Evolutionary conservation across 495 filamentous ascomycete genomes (phyloP).

Genomic region (Trichoderma asperelloides): DNA sequence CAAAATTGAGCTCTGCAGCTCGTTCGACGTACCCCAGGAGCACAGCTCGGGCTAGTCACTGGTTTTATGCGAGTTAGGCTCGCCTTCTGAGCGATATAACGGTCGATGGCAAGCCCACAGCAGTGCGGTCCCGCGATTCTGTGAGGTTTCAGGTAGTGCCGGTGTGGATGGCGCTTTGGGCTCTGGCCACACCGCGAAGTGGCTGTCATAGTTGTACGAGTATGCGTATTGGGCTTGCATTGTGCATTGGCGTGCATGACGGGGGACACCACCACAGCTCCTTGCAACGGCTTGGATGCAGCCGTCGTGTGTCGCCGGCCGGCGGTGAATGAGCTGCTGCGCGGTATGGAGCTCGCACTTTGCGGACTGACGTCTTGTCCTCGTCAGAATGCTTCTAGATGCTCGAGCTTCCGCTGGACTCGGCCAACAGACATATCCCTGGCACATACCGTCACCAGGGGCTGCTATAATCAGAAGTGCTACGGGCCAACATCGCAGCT

Average conservation of each 20-base stretch:
- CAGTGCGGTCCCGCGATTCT: neutral
- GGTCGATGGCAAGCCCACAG: too few relatives aligned
- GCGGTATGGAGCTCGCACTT: neutral
- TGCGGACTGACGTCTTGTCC: neutral
- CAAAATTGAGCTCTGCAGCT: neutral
- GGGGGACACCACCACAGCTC: neutral
- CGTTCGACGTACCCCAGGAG: neutral
- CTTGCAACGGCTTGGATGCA: neutral
- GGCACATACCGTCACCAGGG: neutral
- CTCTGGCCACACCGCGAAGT: neutral
- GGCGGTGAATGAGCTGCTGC: neutral
- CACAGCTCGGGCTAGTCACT: neutral
- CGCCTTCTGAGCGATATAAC: neutral
- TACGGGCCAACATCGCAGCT: neutral
- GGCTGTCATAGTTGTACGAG: neutral
- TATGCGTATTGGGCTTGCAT: neutral
- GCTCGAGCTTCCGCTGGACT: neutral
- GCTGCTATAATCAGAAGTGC: neutral
- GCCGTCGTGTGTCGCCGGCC: neutral
- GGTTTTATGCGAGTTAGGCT: neutral
- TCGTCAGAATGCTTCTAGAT: slow-evolving; percentile 7
- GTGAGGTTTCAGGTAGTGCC: neutral
- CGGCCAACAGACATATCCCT: neutral
- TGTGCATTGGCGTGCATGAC: slow-evolving; percentile 6
- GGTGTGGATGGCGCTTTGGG: neutral